Percentiles rank a stretch among this genome's conserved stretches.
Evolutionary conservation across 345 rosid genomes (phyloP).

Genomic region (Passiflora organensis): DNA sequence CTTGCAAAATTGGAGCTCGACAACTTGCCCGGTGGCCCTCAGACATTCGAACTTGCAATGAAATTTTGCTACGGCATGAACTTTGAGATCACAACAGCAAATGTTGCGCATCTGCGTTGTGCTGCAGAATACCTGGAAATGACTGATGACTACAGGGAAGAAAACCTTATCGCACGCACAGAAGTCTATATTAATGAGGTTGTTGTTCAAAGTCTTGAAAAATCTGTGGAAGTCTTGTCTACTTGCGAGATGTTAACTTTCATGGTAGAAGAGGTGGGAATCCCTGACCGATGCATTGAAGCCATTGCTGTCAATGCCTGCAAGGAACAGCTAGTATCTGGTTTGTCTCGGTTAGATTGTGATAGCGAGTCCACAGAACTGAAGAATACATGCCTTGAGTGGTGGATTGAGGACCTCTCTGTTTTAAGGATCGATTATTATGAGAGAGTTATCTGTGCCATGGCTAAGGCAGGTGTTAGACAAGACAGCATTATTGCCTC

Average conservation of each 20-base stretch:
- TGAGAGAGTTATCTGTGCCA: slow-evolving; percentile 45
- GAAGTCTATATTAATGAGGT: slow-evolving; percentile 54
- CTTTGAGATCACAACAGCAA: slow-evolving; percentile 69
- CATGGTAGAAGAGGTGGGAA: slow-evolving; percentile 45
- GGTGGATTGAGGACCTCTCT: slow-evolving; percentile 85
- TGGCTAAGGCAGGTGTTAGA: slow-evolving; percentile 55
- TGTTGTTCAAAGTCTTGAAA: slow-evolving; percentile 54
- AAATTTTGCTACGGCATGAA: slow-evolving; percentile 86
- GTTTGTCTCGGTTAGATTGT: slow-evolving; percentile 49
- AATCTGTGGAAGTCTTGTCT: slow-evolving; percentile 58
- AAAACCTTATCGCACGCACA: slow-evolving; percentile 56
- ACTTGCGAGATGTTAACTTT: slow-evolving; percentile 45
- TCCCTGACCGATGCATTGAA: slow-evolving; percentile 55
- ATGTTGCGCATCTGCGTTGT: slow-evolving; percentile 61
- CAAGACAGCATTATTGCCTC: slow-evolving; percentile 55
- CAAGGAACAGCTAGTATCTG: slow-evolving; percentile 67
- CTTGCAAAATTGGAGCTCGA: slow-evolving; percentile 49
- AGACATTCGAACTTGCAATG: slow-evolving; percentile 75
- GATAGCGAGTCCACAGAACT: slow-evolving; percentile 45
- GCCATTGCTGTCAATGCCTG: slow-evolving; percentile 72
- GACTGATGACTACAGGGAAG: slow-evolving; percentile 71
- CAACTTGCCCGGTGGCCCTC: slow-evolving; percentile 67
- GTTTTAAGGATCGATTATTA: slow-evolving; percentile 54
- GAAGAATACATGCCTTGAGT: slow-evolving; percentile 48
- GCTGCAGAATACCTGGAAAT: slow-evolving; percentile 76